Evolutionary conservation across 2,329 filamentous ascomycete species (phyloP).

Genomic region (Calonectria pseudoreteaudii): DNA sequence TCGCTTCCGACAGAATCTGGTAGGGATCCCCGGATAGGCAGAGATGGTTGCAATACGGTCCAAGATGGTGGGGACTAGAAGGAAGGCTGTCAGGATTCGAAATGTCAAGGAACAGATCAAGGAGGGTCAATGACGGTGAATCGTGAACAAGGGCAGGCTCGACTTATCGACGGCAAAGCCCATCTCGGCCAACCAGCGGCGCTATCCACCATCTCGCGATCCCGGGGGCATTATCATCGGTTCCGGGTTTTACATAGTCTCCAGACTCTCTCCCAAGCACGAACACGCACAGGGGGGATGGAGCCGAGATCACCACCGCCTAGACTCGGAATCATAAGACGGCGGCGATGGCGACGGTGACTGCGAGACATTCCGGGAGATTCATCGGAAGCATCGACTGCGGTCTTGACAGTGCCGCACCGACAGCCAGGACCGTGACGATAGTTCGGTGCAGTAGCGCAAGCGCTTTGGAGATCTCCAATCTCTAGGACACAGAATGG

Average conservation of each 20-base stretch:
- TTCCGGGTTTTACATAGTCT: conserved; percentile 3
- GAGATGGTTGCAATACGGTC: conserved; percentile 39
- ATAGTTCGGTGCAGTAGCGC: conserved; percentile 42
- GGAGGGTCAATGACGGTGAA: conserved; percentile 37
- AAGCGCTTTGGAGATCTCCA: conserved; percentile 44
- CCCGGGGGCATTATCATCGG: conserved; percentile 10
- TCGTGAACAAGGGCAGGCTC: conserved; percentile 33
- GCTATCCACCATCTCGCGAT: conserved; percentile 5
- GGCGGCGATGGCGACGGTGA: conserved; percentile 23
- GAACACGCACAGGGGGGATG: conserved; percentile 3
- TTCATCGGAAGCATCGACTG: conserved; percentile 20
- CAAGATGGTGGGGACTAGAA: conserved; percentile 28
- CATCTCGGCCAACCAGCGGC: conserved; percentile 35
- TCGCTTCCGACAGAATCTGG: conserved; percentile 39
- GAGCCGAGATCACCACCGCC: conserved; percentile 9
- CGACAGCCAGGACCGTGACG: conserved; percentile 38
- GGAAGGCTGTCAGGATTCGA: conserved; percentile 34
- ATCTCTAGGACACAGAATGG: conserved; percentile 43
- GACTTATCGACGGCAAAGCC: conserved; percentile 27
- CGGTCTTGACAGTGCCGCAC: conserved; percentile 35
- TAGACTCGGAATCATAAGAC: background rate
- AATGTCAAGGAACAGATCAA: conserved; percentile 37
- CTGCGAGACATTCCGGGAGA: conserved; percentile 31
- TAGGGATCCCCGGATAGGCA: conserved; percentile 29
- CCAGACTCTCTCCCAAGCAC: background rate